Conservation (phyloP, 2,329 filamentous ascomycete genomes). For the Colletotrichum tofieldiae region DNA sequence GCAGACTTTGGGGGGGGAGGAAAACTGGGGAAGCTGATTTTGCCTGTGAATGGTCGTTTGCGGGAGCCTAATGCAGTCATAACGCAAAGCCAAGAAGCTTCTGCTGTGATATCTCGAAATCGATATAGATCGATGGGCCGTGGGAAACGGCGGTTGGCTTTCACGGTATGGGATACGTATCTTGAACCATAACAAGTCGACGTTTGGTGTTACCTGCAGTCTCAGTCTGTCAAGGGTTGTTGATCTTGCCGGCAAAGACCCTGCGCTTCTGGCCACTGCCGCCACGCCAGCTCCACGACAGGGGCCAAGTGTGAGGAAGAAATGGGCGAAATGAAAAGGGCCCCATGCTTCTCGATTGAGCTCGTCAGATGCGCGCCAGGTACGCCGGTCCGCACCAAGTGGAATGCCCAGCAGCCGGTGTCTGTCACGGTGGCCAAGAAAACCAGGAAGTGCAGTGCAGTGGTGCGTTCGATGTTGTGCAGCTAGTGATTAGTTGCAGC, state of each 20-base stretch:
- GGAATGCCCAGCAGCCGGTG: conserved; percentile 3
- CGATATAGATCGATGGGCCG: conserved; percentile 16
- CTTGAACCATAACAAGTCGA: conserved; percentile 1
- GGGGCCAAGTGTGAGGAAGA: conserved; percentile 12
- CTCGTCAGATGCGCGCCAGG: neutral
- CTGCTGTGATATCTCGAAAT: conserved; percentile 16
- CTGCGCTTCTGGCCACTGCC: neutral
- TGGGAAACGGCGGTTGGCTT: neutral
- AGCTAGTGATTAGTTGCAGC: conserved; percentile 19
- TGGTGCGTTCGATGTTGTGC: conserved; percentile 31
- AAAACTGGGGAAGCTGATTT: conserved; percentile 26
- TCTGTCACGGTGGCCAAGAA: conserved; percentile 1
- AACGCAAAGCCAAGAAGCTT: conserved; percentile 5
- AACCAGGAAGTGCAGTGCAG: conserved; percentile 7
- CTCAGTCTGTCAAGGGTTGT: conserved; percentile 15
- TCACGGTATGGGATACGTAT: neutral
- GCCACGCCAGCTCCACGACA: conserved; percentile 18
- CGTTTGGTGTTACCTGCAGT: conserved; percentile 14
- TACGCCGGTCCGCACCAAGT: conserved; percentile 4
- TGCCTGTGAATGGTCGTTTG: conserved; percentile 22
- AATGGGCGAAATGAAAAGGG: conserved; percentile 10
- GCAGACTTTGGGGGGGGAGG: conserved; percentile 17
- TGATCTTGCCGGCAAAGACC: conserved; percentile 18
- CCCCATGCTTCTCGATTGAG: conserved; percentile 2
- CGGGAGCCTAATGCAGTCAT: conserved; percentile 7